Conservation (phyloP, 1,284 basidiomycete genomes). For the Cryptococcus sp. region DNA sequence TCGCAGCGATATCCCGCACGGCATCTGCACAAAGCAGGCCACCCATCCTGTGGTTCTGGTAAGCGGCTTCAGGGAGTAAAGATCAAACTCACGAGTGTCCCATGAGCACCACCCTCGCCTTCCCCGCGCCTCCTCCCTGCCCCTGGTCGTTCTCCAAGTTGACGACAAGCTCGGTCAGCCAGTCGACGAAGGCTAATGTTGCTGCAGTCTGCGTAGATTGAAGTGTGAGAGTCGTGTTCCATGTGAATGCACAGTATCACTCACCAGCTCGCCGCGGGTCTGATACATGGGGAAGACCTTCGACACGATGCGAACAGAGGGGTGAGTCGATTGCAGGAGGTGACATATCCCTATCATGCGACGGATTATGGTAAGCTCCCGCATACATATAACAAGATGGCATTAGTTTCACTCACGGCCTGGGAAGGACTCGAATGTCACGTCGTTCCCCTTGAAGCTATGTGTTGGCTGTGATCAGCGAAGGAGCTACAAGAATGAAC, state of each 20-base stretch:
- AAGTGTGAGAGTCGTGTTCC: background rate
- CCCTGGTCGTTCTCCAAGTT: slow-evolving; percentile 69
- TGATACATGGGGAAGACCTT: slow-evolving; percentile 86
- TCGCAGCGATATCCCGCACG: slow-evolving; percentile 63
- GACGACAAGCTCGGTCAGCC: slow-evolving; percentile 77
- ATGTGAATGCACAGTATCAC: slow-evolving; percentile 32
- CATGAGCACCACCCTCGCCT: slow-evolving; percentile 76
- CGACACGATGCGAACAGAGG: slow-evolving; percentile 61
- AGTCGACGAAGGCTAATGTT: slow-evolving; percentile 77
- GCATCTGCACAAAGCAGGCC: slow-evolving; percentile 83
- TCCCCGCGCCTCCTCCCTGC: slow-evolving; percentile 65
- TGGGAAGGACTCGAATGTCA: slow-evolving; percentile 51
- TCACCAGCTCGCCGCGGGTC: slow-evolving; percentile 82
- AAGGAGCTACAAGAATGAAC: background rate
- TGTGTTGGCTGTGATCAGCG: background rate
- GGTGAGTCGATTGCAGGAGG: slow-evolving; percentile 57
- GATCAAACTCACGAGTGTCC: slow-evolving; percentile 72
- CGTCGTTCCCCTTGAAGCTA: slow-evolving; percentile 52
- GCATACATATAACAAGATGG: background rate
- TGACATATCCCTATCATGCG: slow-evolving; percentile 63
- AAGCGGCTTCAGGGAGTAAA: background rate
- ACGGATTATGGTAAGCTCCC: background rate
- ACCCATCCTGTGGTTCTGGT: slow-evolving; percentile 70
- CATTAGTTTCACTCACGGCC: slow-evolving; percentile 28
- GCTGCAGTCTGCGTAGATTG: slow-evolving; percentile 64